Evolutionary conservation across 2,329 filamentous ascomycete species (phyloP).

Genomic region (Lecanoromycetidae sp.): DNA sequence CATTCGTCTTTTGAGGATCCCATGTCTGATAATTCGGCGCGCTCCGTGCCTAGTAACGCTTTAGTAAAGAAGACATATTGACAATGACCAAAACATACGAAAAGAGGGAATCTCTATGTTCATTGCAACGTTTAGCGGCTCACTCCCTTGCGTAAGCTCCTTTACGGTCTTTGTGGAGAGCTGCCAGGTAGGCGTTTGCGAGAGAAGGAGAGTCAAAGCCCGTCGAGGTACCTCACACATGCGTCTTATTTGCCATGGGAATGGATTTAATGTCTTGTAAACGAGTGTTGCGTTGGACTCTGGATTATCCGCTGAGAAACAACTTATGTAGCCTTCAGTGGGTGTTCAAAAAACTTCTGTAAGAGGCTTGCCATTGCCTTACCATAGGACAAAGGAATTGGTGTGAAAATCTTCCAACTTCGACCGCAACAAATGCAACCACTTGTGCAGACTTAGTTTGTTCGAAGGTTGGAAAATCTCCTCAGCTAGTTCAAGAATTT

Average conservation of each 20-base stretch:
- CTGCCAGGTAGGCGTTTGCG: background rate
- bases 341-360: too few relatives aligned
- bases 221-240: background rate
- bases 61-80: background rate
- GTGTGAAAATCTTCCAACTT: too few relatives aligned
- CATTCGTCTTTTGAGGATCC: background rate
- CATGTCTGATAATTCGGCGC: background rate
- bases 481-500: too few relatives aligned
- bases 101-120: background rate
- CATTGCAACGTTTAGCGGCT: background rate
- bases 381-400: too few relatives aligned
- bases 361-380: too few relatives aligned
- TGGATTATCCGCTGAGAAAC: background rate
- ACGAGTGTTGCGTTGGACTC: background rate
- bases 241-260: background rate
- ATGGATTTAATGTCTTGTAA: background rate
- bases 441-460: too few relatives aligned
- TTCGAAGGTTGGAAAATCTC: too few relatives aligned
- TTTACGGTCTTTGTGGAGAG: background rate
- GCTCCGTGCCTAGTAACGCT: background rate
- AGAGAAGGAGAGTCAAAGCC: conserved; percentile 1
- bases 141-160: background rate
- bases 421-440: too few relatives aligned
- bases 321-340: background rate
- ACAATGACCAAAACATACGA: background rate